phyloP scores from a whole-genome alignment of 179 eudicot species.

The Silene vulgaris region DNA sequence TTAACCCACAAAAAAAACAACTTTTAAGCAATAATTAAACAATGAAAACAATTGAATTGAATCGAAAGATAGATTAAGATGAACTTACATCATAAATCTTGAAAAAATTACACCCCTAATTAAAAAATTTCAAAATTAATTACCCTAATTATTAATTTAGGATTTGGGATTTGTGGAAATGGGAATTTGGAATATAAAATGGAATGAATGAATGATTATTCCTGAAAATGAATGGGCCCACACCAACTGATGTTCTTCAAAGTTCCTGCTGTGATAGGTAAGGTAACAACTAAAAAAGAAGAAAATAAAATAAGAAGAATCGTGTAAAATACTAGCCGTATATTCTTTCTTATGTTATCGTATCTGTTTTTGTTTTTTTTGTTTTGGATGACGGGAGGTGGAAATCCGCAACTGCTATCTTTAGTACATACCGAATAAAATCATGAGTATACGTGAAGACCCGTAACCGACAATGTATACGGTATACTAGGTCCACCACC shows the following conservation, averaged over 20 bases:
- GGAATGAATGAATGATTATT: neutral
- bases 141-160: neutral
- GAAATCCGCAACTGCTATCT: no score
- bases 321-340: no score
- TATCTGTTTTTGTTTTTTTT: no score
- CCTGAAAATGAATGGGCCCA: neutral
- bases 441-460: no score
- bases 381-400: no score
- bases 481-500: no score
- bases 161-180: neutral
- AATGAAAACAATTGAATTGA: neutral
- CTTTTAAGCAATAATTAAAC: neutral
- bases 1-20: neutral
- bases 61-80: neutral
- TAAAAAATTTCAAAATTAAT: no score
- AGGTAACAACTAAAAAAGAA: no score
- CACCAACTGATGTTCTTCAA: neutral
- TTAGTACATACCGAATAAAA: no score
- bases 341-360: no score
- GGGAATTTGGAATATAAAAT: neutral
- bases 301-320: no score
- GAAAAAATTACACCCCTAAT: neutral
- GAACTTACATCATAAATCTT: slow-evolving; percentile 17
- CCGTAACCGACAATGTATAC: no score
- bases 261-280: neutral